Evolutionary conservation across 306 rosid genomes (phyloP), one percentile per base, ranked within the genome.

Genomic region (Styphnolobium japonicum): DNA sequence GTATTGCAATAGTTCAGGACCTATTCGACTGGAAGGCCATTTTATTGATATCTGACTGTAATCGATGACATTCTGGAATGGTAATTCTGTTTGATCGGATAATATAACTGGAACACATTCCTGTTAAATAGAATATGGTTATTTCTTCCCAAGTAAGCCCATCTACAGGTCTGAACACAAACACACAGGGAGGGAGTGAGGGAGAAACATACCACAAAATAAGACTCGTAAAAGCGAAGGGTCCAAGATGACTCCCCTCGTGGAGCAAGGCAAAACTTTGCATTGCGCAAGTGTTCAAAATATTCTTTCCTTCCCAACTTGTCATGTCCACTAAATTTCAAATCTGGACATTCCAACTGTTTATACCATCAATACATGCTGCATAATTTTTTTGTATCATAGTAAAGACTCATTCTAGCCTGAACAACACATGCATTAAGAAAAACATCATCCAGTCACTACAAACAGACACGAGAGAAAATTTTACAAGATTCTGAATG

Each of bases 171-270:
- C 53, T 31, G 53, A 19, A 42, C 37, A 49, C 12, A 70, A 16
- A 70, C 49, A 12, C 23, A 11, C 14, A 57, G 76, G 29, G 63
- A 39, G 49, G 19, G 10, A 18, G 42, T n/a, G 68, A 45, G 34
- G 18, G 81, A 80, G 81, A 83, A 78, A 85, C 81, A 79, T 70
- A 96, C 98, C 98, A 96, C 97, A 79, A 96, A 91, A 84, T 81
- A 95, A 3, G 98, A 87, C 94, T 96, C 99, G 0, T 93, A 93
- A 79, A 90, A 93, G 39, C 99, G 93, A 76, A 93, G 99, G 33
- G 98, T 93, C 99, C 99, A 95, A 21, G 99, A 95, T 56, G 99
- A 95, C 73, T 95, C 98, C 75, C 98, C 99, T 34, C 98, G 94
- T 5, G 98, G 98, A 36, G 96, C 97, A 27, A 95, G 97, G 85